A percentile compares a stretch with the other conserved stretches of the same genome.
phyloP scores from a whole-genome alignment of 345 rosid species.

The Populus davidiana region DNA sequence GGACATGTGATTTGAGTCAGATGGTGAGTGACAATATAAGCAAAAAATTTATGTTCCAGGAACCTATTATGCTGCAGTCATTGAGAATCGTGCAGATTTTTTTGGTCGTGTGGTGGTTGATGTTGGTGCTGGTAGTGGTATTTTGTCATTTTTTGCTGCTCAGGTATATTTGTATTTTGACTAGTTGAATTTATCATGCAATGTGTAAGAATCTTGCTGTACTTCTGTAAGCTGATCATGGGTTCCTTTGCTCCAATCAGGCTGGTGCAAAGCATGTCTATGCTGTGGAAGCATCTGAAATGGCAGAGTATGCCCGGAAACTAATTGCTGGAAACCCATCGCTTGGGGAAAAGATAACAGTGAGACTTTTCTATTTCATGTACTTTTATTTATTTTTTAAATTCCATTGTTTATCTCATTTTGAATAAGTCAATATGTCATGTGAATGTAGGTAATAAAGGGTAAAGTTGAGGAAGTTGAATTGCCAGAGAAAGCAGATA shows the following conservation, averaged over 20 bases:
- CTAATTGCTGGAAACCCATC: slow-evolving; percentile 89
- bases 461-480: slow-evolving; percentile 97
- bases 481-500: slow-evolving; percentile 95
- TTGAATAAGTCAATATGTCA: slow-evolving; percentile 3
- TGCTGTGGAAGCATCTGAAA: slow-evolving; percentile 99
- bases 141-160: slow-evolving; percentile 95
- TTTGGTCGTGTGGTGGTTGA: slow-evolving; percentile 87
- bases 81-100: slow-evolving; percentile 91
- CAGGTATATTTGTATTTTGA: slow-evolving; percentile 50
- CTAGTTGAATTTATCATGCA: background rate
- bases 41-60: slow-evolving; percentile 46
- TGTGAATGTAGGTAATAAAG: slow-evolving; percentile 65
- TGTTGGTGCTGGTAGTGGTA: slow-evolving; percentile 99
- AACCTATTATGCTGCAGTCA: slow-evolving; percentile 94
- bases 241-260: slow-evolving; percentile 35
- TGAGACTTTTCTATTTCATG: slow-evolving; percentile 31
- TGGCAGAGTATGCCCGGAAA: slow-evolving; percentile 95
- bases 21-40: background rate
- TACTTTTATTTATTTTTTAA: background rate
- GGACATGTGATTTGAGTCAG: background rate
- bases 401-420: background rate
- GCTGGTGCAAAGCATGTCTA: slow-evolving; percentile 99
- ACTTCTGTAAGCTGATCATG: slow-evolving; percentile 8
- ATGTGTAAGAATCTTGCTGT: background rate
- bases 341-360: slow-evolving; percentile 78